Evolutionary conservation across 2,329 filamentous ascomycete species (phyloP), one percentile per base, ranked within the genome.

Genomic region (Zymoseptoria passerinii): DNA sequence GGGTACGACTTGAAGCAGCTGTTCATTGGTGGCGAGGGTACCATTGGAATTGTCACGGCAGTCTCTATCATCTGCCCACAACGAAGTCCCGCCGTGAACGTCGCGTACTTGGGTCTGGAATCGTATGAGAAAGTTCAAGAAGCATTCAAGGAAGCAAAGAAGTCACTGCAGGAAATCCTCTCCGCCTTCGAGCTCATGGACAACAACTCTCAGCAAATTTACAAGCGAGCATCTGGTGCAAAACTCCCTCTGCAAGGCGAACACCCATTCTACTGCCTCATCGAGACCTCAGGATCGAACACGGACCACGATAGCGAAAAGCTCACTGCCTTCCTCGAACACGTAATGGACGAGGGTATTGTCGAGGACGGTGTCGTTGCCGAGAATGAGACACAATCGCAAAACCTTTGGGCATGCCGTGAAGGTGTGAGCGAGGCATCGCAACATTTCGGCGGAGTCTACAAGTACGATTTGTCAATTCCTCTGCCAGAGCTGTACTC

Each of bases 171-270:
- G 0, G 94, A 99, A 76, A 97, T 99, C 67, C 81, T 99, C 4
- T 97, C 92, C 2, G 94, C 94, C 0, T 99, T 99, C 71, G 94
- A 99, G 77, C 81, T 99, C 63, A 99, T 99, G 92, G 94, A 99
- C 67, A 84, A 83, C 18, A 80, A 84, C 63, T 92, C 85, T 62
- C 94, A 97, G 75, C 79, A 84, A 61, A 78, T 96, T 48, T 90
- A 95, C 48, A 80, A 84, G 57, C 77, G 81, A 56, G 88, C 91
- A 40, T 90, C 88, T 9, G 85, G 86, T 27, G 88, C 87, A 70
- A 89, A 88, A 70, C 81, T 85, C 58, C 94, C 94, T 0, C 80
- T 99, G 2, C 91, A 96, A 65, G 85, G 81, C 56, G 84, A 91
- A 44, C 81, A 96, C 70, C 90, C 91, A 0, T 99, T 99, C 77